phyloP scores from a whole-genome alignment of 768 basidiomycete species.

The Russula lepida region DNA sequence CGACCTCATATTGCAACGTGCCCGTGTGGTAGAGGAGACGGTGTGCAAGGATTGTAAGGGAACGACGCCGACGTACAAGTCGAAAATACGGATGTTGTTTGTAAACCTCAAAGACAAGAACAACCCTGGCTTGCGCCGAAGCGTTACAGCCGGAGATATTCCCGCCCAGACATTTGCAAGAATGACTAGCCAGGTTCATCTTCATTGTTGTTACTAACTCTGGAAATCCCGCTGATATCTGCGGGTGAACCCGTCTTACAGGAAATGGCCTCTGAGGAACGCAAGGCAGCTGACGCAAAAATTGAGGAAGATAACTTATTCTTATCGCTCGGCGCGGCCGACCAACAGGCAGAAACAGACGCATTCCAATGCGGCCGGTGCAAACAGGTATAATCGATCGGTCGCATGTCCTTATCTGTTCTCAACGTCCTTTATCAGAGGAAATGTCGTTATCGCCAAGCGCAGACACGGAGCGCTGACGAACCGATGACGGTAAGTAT shows the following conservation, averaged over 20 bases:
- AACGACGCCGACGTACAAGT: constrained; percentile 46
- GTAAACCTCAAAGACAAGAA: constrained; percentile 95
- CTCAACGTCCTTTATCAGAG: constrained; percentile 35
- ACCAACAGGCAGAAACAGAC: constrained; percentile 90
- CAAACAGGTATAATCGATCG: constrained; percentile 56
- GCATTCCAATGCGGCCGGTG: constrained; percentile 96
- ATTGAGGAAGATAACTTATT: constrained; percentile 83
- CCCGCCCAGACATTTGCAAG: constrained; percentile 57
- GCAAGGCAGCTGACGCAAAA: constrained; percentile 73
- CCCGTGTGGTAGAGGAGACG: constrained; percentile 62
- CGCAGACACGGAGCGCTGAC: constrained; percentile 95
- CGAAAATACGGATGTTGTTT: constrained; percentile 79
- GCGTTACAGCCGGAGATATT: constrained; percentile 77
- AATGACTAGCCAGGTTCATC: constrained; percentile 73
- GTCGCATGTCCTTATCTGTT: not conserved
- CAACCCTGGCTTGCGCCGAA: constrained; percentile 80
- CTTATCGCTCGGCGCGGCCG: constrained; percentile 82
- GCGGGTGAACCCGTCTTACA: constrained; percentile 25
- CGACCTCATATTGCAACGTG: constrained; percentile 57
- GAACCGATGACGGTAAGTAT: constrained; percentile 91
- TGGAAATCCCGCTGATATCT: not conserved
- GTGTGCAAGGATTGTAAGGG: constrained; percentile 43
- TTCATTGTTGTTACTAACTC: not conserved
- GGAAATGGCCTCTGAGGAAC: constrained; percentile 96
- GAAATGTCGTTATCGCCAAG: constrained; percentile 89